Conservation (phyloP, 2,329 filamentous ascomycete genomes). For the Venturia effusa region DNA sequence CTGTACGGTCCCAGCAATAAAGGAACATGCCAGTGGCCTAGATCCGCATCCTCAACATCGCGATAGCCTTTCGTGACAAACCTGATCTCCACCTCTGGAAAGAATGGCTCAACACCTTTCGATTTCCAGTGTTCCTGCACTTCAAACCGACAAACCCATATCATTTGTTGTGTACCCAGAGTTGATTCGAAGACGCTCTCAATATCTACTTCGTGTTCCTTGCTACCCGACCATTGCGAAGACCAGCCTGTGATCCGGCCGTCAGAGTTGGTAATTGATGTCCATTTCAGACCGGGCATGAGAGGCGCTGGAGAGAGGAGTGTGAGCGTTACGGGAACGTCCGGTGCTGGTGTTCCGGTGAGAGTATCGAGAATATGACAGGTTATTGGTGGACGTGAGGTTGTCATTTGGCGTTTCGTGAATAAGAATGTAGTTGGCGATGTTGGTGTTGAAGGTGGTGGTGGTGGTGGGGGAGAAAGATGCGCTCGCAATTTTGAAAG, state of each 20-base stretch:
- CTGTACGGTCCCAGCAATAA: slow-evolving; percentile 67
- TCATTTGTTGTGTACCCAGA: slow-evolving; percentile 33
- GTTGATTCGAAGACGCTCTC: slow-evolving; percentile 39
- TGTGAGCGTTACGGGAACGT: slow-evolving; percentile 56
- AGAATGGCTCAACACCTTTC: slow-evolving; percentile 43
- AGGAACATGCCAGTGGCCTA: slow-evolving; percentile 69
- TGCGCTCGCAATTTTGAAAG: slow-evolving; percentile 4
- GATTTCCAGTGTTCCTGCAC: slow-evolving; percentile 59
- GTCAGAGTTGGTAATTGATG: slow-evolving; percentile 54
- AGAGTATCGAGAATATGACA: slow-evolving; percentile 80
- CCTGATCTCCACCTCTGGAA: slow-evolving; percentile 44
- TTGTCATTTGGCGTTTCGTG: not conserved
- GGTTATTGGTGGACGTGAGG: slow-evolving; percentile 50
- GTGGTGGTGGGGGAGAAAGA: slow-evolving; percentile 4
- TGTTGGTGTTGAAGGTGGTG: not conserved
- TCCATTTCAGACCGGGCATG: slow-evolving; percentile 20
- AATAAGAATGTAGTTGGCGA: not conserved
- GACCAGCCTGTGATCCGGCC: slow-evolving; percentile 64
- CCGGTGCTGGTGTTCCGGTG: slow-evolving; percentile 56
- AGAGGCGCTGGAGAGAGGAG: slow-evolving; percentile 21
- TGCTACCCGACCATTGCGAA: slow-evolving; percentile 42
- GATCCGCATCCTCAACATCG: slow-evolving; percentile 26
- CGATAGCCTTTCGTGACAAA: slow-evolving; percentile 32
- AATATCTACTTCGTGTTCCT: slow-evolving; percentile 48
- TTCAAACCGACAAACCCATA: slow-evolving; percentile 62